Base-by-base conservation (phyloP, 495 filamentous ascomycete species). In the Antarctomyces pellizariae region DNA sequence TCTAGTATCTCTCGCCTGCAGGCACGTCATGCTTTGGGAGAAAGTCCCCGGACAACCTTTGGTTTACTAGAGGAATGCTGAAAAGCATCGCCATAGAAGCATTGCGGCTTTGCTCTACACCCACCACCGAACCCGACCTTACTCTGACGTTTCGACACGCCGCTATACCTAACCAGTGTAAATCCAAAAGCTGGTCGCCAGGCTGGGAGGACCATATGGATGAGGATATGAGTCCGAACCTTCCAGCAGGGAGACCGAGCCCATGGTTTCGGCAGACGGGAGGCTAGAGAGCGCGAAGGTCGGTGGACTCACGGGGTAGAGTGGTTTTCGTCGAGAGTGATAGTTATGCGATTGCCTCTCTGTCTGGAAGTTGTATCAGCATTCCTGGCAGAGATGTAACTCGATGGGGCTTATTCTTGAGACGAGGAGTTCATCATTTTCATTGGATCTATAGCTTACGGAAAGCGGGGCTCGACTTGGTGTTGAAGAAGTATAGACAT, bases 401-500 rank as follows among this genome's bases (percentile, higher is more conserved):
- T 90, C 79, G 80, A 97, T 91, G 86, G 86, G 86, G 86, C 86
- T 92, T 79, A 97, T 91, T 93, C 79, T 92, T 77, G 86, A 77
- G 69, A 75, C 80, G 82, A 92, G 83, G 75, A 71, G 75, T 66
- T 61, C 59, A 32, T 16, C 44, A 53, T 48, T 48, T 50, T 54
- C 47, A 43, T 39, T 25, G 52, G 52, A 57, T 70, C 64, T 57
- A 63, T 67, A 64, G 64, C 64, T 67, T 68, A 67, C 66, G 48
- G 56, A 43, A 67, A 67, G 63, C 57, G 54, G 56, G 57, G 48
- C 50, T 37, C 32, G 9, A 3, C 17, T 17, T 15, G 27, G 18
- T 26, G 9, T 10, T 29, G 22, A 25, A 24, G 34, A 41, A 26
- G 25, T 27, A 19, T 22, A 27, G 37, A 23, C 26, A 9, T 18